phyloP scores from a whole-genome alignment of 2,329 filamentous ascomycete species.

The Calycina herbarum region DNA sequence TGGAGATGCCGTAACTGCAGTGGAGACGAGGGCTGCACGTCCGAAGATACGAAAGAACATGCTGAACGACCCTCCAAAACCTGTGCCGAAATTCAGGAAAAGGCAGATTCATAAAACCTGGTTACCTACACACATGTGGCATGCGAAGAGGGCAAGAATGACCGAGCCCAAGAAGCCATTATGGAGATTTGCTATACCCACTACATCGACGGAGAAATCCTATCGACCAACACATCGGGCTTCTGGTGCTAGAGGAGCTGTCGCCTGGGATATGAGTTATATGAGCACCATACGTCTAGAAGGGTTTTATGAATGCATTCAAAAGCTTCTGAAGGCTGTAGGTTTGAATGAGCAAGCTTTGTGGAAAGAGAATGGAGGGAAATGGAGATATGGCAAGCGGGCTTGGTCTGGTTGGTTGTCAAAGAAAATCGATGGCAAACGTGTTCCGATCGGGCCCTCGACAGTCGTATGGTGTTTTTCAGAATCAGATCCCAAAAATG shows the following conservation, averaged over 20 bases:
- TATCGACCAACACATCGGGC: conserved; percentile 86
- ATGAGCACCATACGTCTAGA: conserved; percentile 81
- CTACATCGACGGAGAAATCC: conserved; percentile 85
- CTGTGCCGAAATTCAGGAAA: conserved; percentile 73
- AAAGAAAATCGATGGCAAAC: conserved; percentile 53
- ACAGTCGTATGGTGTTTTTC: conserved; percentile 70
- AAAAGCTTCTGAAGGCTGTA: conserved; percentile 64
- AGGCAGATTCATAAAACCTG: conserved; percentile 87
- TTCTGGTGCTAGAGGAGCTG: conserved; percentile 69
- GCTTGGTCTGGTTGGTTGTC: conserved; percentile 58
- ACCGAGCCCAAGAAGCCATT: conserved; percentile 73
- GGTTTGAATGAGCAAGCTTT: conserved; percentile 60
- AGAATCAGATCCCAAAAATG: conserved; percentile 24
- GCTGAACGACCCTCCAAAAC: conserved; percentile 63
- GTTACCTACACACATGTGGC: conserved; percentile 92
- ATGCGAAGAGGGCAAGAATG: conserved; percentile 90
- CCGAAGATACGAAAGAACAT: conserved; percentile 71
- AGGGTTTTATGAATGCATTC: conserved; percentile 63
- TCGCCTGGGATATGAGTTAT: conserved; percentile 94
- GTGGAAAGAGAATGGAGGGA: conserved; percentile 64
- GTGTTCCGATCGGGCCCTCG: conserved; percentile 67
- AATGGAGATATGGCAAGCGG: conserved; percentile 68
- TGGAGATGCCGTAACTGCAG: conserved; percentile 32
- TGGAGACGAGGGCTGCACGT: conserved; percentile 46
- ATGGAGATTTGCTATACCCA: conserved; percentile 87